Base-by-base conservation (phyloP, 2,329 filamentous ascomycete genomes). In the Xylaria sp. region DNA sequence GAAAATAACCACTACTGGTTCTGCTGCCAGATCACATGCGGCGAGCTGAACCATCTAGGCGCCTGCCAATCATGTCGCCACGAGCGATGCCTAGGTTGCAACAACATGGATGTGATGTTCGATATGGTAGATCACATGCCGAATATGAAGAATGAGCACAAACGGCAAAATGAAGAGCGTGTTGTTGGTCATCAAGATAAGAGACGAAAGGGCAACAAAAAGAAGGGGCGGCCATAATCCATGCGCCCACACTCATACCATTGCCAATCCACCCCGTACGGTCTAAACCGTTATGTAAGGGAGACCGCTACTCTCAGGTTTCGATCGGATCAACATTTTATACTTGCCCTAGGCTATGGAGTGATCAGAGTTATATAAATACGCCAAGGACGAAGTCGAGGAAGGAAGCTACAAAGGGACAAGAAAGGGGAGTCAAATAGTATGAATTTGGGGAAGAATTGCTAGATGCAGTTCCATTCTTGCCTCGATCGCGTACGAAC, bases 1-100 rank as follows among this genome's bases (percentile, higher is more conserved):
- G 30, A n/a, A 6, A 17, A 47, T 14, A 12, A 39, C 19, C 50
- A 34, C 19, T 60, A 34, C 57, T 60, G 57, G 57, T 60, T 50
- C 24, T 60, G 57, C 7, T 60, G 57, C 32, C 57, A 39, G n/a
- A 24, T 60, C 32, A 51, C 45, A 50, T 60, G 57, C 14, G 19
- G 45, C 24, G 12, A 36, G n/a, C 32, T 60, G 7, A 60, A 60
- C 30, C 45, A 27, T 27, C 24, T 50, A 5, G 30, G 19, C n/a
- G 4, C 19, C 14, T 60, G 57, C 8, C n/a, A 51, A 14, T 60
- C 32, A 17, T 51, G 57, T 19, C 30, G 12, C 27, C 45, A 60
- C 8, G 45, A 60, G 12, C 45, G 17, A 24, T 60, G 57, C 19
- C 30, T n/a, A 2, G 19, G 4, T 12, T 60, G 57, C 45, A 19